Evolutionary conservation across 805 yeast genomes (phyloP).

Genomic region (Osmozyma mogii): DNA sequence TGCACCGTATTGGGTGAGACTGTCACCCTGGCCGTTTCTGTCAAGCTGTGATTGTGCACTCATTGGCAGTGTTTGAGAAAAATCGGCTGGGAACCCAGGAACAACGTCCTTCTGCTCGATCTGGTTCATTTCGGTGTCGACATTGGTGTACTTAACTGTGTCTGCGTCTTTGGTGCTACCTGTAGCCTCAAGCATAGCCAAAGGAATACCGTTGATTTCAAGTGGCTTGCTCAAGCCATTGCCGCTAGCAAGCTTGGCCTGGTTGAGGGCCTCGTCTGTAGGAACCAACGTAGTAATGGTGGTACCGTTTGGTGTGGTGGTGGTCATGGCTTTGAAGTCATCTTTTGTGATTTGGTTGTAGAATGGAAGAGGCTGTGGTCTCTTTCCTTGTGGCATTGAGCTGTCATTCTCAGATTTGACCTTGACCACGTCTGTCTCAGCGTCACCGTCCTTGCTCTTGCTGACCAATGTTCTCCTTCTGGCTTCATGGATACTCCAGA

Average conservation of each 20-base stretch:
- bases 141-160: background rate
- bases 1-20: too few species aligned
- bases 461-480: conserved; percentile 51
- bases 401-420: conserved; percentile 2
- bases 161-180: conserved; percentile 44
- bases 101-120: background rate
- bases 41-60: too few species aligned
- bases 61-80: too few species aligned
- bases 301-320: conserved; percentile 89
- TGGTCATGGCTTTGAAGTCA: conserved; percentile 75
- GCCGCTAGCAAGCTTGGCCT: conserved; percentile 52
- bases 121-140: background rate
- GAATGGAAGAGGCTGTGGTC: conserved; percentile 72
- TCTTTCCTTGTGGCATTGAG: conserved; percentile 12
- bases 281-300: conserved; percentile 86
- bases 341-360: conserved; percentile 86
- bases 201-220: conserved; percentile 62
- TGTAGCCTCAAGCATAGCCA: conserved; percentile 69
- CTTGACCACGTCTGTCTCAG: conserved; percentile 5
- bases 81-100: too few species aligned
- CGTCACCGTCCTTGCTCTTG: conserved; percentile 14
- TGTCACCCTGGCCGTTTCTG: too few species aligned
- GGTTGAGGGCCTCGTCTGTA: conserved; percentile 64
- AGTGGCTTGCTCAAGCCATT: conserved; percentile 47
- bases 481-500: conserved; percentile 94